Evolutionary conservation across 805 yeast genomes (phyloP).

Genomic region (Nakazawaea wyomingensis): DNA sequence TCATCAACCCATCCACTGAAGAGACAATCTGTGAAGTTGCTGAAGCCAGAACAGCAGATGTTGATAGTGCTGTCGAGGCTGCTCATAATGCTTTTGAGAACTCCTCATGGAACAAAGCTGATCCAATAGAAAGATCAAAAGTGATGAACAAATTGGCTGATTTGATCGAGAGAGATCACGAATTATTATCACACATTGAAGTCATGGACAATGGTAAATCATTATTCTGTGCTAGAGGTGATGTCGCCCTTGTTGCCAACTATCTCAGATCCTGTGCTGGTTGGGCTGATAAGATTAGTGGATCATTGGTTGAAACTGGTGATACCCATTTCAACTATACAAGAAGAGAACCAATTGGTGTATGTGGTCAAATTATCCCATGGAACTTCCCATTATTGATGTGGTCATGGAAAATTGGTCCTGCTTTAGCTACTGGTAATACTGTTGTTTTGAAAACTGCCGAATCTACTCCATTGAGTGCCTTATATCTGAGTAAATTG

Average conservation of each 20-base stretch:
- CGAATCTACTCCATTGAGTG: constrained; percentile 62
- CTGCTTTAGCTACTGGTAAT: constrained; percentile 65
- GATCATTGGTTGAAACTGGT: constrained; percentile 45
- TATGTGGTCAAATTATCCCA: constrained; percentile 67
- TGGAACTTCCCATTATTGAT: constrained; percentile 71
- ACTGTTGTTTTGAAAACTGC: constrained; percentile 60
- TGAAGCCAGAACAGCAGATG: constrained; percentile 45
- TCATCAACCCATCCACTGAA: constrained; percentile 69
- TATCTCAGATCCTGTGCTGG: constrained; percentile 50
- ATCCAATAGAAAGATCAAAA: constrained; percentile 38
- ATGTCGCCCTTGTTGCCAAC: constrained; percentile 39
- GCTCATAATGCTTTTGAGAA: constrained; percentile 64
- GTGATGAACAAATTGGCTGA: constrained; percentile 43
- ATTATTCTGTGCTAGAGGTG: constrained; percentile 41
- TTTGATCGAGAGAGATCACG: constrained; percentile 42
- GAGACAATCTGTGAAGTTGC: constrained; percentile 58
- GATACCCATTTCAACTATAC: constrained; percentile 45
- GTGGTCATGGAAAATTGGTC: constrained; percentile 66
- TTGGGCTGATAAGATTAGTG: constrained; percentile 47
- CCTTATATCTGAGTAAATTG: constrained; percentile 49
- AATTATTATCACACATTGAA: constrained; percentile 45
- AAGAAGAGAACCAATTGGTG: constrained; percentile 62
- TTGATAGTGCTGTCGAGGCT: constrained; percentile 53
- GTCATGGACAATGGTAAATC: constrained; percentile 52
- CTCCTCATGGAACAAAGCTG: constrained; percentile 38